These are phyloP conservation scores for Pisolithus tinctorius DNA, from an alignment of 768 basidiomycete species.

Conservation along the genomic window DNA sequence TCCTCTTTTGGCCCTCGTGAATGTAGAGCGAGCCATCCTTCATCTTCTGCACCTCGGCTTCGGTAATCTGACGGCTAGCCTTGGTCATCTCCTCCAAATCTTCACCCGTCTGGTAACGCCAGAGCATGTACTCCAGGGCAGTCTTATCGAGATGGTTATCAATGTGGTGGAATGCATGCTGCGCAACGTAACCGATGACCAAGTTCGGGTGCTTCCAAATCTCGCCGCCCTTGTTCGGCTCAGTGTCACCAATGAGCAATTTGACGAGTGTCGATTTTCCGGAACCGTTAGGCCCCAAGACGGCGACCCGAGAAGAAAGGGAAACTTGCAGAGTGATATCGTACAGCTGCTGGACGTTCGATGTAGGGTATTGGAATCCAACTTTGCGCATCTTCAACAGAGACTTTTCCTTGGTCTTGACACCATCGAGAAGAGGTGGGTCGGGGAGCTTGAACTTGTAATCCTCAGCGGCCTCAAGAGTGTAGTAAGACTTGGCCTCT, in stretches of 20 bases:
- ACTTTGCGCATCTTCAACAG: conserved; percentile 97
- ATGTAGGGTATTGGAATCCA: conserved; percentile 91
- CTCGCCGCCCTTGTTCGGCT: conserved; percentile 93
- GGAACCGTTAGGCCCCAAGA: conserved; percentile 98
- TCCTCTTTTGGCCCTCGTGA: conserved; percentile 90
- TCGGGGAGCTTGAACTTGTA: conserved; percentile 98
- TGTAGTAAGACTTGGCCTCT: conserved; percentile 97
- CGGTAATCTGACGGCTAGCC: conserved; percentile 80
- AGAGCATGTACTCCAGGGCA: conserved; percentile 97
- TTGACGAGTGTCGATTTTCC: conserved; percentile 98
- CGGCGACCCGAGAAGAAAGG: conserved; percentile 94
- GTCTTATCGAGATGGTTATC: conserved; percentile 98
- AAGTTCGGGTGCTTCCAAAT: conserved; percentile 99
- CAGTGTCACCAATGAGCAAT: conserved; percentile 93
- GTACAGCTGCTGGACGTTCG: conserved; percentile 82
- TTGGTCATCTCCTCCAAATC: conserved; percentile 96
- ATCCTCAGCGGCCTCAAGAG: conserved; percentile 90
- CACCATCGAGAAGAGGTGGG: conserved; percentile 96
- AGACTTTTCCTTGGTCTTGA: conserved; percentile 99
- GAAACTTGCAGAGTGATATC: conserved; percentile 97
- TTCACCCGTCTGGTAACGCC: conserved; percentile 99
- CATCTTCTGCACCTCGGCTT: conserved; percentile 92
- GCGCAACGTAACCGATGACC: conserved; percentile 98
- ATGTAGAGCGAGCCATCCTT: conserved; percentile 85
- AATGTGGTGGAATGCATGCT: conserved; percentile 99